Evolutionary conservation across 176 grass and related monocot genomes (phyloP), one percentile per base, ranked within the genome.

Genomic region (Saccharum officinarum): DNA sequence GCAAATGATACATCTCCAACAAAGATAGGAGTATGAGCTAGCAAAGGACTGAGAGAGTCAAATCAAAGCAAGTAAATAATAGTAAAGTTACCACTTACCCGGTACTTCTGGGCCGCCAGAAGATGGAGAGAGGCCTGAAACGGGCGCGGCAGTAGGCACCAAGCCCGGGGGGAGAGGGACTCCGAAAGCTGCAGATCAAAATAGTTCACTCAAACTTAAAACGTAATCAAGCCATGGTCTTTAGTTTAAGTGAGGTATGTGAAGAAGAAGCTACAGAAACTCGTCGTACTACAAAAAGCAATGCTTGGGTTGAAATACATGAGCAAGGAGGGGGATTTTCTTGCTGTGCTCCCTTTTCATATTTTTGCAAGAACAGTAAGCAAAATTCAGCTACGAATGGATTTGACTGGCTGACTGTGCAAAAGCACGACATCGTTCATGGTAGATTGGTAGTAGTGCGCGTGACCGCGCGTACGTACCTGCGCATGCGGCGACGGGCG

Each of bases 401-500:
- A 38, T 38, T 38, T 38, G 37, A 38, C 4, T 38, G 37, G 37
- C 37, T 38, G 37, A 7, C 5, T 39, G 38, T 39, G 38, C 31
- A 33, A 1, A 33, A 2, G n/a, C n/a, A n/a, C n/a, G n/a, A n/a
- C n/a, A n/a, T 28, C 0, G 38, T 7, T 39, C 39, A 40, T 40
- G 38, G 39, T 37, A 37, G 33, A 28, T 28, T 28, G 28, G 28
- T 28, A 28, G 39, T 3, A 40, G 39, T 40, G 7, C 39, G 39
- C 39, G 36, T 1, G 34, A 34, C 34, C 34, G 34, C 36, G 36
- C 36, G 36, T 37, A 15, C 45, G 44, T 54, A 98, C 95, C 54
- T 78, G 91, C 79, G 86, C 95, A 98, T 0, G 90, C 69, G 91
- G 85, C 87, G 75, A 92, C 80, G 8, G 93, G 93, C 50, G 89